Evolutionary conservation across 2,329 filamentous ascomycete species (phyloP).

Genomic region (Neurospora sp.): DNA sequence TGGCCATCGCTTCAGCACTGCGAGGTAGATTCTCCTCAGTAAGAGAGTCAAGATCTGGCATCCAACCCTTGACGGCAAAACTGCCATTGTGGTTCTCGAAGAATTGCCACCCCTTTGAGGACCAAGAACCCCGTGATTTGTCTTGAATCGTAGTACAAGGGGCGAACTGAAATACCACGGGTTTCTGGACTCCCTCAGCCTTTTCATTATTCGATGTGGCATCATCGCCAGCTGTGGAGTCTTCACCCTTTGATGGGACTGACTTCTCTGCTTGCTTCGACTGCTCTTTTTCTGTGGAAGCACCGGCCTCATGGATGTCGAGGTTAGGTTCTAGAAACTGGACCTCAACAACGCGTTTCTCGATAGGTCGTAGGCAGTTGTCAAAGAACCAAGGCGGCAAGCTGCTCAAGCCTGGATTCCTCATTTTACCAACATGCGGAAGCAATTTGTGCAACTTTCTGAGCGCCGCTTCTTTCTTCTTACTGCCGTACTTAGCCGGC

Average conservation of each 20-base stretch:
- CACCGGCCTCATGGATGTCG: slow-evolving; percentile 23
- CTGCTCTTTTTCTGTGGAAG: slow-evolving; percentile 6
- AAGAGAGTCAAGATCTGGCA: slow-evolving; percentile 30
- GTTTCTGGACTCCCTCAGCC: neutral
- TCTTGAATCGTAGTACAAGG: slow-evolving; percentile 5
- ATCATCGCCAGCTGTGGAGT: neutral
- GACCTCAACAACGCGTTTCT: slow-evolving; percentile 13
- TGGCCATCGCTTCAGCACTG: slow-evolving; percentile 22
- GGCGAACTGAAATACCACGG: slow-evolving; percentile 10
- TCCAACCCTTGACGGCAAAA: slow-evolving; percentile 33
- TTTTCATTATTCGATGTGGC: neutral
- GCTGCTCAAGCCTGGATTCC: slow-evolving; percentile 18
- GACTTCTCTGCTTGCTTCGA: neutral
- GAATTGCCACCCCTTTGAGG: slow-evolving; percentile 20
- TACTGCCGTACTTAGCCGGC: slow-evolving; percentile 11
- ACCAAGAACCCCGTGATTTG: slow-evolving; percentile 19
- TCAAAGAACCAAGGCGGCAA: slow-evolving; percentile 19
- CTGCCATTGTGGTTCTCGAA: slow-evolving; percentile 29
- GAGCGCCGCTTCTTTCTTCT: slow-evolving; percentile 3
- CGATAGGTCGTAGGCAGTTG: neutral
- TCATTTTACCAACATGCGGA: slow-evolving; percentile 13
- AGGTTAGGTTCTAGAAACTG: slow-evolving; percentile 34
- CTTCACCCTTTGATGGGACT: neutral
- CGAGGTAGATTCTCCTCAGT: slow-evolving; percentile 24
- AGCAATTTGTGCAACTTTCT: slow-evolving; percentile 14